Evolutionary conservation across 345 rosid species (phyloP).

Genomic region (Crucihimalaya himalaica): DNA sequence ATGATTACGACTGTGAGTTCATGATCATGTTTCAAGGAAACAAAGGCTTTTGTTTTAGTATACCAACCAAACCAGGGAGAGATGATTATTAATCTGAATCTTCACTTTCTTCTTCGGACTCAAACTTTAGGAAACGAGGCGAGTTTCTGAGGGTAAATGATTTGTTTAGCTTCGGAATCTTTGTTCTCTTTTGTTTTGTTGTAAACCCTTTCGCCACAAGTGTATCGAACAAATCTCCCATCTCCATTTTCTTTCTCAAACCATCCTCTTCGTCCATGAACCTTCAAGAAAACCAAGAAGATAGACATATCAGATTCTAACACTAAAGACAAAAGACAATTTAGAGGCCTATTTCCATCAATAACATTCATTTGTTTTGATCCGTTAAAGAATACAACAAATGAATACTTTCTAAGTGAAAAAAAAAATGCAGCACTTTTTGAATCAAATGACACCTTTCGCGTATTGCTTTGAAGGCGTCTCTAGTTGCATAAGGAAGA

Average conservation of each 20-base stretch:
- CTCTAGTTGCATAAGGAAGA: constrained; percentile 76
- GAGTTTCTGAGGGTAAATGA: constrained; percentile 45
- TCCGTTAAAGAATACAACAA: background rate
- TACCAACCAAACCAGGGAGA: constrained; percentile 12
- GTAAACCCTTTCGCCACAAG: constrained; percentile 57
- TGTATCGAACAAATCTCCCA: constrained; percentile 70
- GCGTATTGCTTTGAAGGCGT: constrained; percentile 81
- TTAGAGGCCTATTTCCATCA: background rate
- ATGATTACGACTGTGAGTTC: constrained; percentile 37
- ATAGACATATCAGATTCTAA: constrained; percentile 17
- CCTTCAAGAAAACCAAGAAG: constrained; percentile 43
- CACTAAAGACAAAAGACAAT: background rate
- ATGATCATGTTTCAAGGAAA: constrained; percentile 22
- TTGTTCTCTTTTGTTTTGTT: constrained; percentile 58
- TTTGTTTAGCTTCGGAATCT: constrained; percentile 40
- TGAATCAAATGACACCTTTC: constrained; percentile 53
- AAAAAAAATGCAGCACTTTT: background rate
- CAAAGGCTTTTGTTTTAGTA: background rate
- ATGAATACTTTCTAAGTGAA: background rate
- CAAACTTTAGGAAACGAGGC: constrained; percentile 49
- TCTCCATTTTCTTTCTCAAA: constrained; percentile 62
- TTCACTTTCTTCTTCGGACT: constrained; percentile 54
- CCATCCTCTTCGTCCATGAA: constrained; percentile 52
- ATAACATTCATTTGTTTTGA: background rate
- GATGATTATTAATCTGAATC: constrained; percentile 35